Percentiles rank a stretch among this genome's conserved stretches.
These are phyloP conservation scores for Silene noctiflora DNA, from an alignment of 179 eudicot genomes.

Conservation along the genomic window DNA sequence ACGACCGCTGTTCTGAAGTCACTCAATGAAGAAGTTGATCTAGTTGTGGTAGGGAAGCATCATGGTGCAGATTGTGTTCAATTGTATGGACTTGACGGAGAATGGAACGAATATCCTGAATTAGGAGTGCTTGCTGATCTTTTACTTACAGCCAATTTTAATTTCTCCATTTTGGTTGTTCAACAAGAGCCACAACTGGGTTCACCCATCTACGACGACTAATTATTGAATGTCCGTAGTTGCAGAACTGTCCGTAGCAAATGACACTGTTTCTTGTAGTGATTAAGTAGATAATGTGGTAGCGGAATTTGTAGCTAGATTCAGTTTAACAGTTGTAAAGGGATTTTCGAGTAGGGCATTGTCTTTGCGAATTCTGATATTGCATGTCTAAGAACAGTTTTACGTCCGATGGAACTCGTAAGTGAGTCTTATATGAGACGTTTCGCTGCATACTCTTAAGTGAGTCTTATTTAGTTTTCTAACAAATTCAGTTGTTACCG, in stretches of 20 bases:
- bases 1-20: conserved; percentile 16
- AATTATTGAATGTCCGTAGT: background rate
- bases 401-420: too few species aligned
- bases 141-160: background rate
- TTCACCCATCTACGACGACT: background rate
- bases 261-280: background rate
- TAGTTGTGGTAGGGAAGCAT: conserved; percentile 34
- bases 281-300: background rate
- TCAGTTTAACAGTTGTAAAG: too few species aligned
- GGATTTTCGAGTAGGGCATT: too few species aligned
- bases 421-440: too few species aligned
- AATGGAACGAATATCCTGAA: conserved; percentile 5
- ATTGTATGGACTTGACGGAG: background rate
- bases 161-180: conserved; percentile 17
- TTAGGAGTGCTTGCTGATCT: conserved; percentile 8
- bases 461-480: too few species aligned
- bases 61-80: background rate
- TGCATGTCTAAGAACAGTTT: too few species aligned
- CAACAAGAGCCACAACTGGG: conserved; percentile 1
- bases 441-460: too few species aligned
- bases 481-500: too few species aligned
- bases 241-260: too few species aligned
- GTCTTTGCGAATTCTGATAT: too few species aligned
- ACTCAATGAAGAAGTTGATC: conserved; percentile 28
- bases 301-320: background rate